Percentiles rank a stretch among this genome's conserved stretches.
Conservation (phyloP, 768 basidiomycete genomes). For the Leccinum barrowsii region DNA sequence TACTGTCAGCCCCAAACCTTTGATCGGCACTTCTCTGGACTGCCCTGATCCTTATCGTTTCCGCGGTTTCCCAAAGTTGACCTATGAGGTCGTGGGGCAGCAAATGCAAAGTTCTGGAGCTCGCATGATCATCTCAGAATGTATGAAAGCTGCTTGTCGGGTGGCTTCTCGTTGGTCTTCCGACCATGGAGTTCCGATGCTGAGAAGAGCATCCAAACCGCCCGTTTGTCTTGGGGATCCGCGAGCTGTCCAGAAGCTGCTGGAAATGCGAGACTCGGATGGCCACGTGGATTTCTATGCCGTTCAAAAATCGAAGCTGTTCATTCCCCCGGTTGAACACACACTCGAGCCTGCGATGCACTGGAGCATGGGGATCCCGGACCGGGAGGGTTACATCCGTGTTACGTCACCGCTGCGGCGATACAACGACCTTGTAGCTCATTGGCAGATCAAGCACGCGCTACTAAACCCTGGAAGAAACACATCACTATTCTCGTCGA, state of each 20-base stretch:
- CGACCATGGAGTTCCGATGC: slow-evolving; percentile 56
- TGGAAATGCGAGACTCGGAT: slow-evolving; percentile 44
- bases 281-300: slow-evolving; percentile 42
- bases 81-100: slow-evolving; percentile 40
- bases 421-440: slow-evolving; percentile 73
- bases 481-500: slow-evolving; percentile 41
- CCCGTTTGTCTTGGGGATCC: slow-evolving; percentile 30
- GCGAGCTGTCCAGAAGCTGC: slow-evolving; percentile 39
- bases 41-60: slow-evolving; percentile 30
- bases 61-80: slow-evolving; percentile 49
- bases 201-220: slow-evolving; percentile 52
- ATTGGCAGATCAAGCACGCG: slow-evolving; percentile 91
- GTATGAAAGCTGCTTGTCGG: slow-evolving; percentile 78
- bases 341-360: slow-evolving; percentile 59
- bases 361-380: slow-evolving; percentile 62
- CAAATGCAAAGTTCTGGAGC: slow-evolving; percentile 37
- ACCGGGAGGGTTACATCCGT: slow-evolving; percentile 76
- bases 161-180: slow-evolving; percentile 68
- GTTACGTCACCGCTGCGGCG: slow-evolving; percentile 87
- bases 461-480: slow-evolving; percentile 42
- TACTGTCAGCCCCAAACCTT: slow-evolving; percentile 26
- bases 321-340: slow-evolving; percentile 39
- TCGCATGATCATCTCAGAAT: slow-evolving; percentile 64
- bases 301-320: slow-evolving; percentile 32
- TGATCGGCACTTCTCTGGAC: slow-evolving; percentile 29